phyloP scores from a whole-genome alignment of 768 basidiomycete species.

The Lentinula detonsa region DNA sequence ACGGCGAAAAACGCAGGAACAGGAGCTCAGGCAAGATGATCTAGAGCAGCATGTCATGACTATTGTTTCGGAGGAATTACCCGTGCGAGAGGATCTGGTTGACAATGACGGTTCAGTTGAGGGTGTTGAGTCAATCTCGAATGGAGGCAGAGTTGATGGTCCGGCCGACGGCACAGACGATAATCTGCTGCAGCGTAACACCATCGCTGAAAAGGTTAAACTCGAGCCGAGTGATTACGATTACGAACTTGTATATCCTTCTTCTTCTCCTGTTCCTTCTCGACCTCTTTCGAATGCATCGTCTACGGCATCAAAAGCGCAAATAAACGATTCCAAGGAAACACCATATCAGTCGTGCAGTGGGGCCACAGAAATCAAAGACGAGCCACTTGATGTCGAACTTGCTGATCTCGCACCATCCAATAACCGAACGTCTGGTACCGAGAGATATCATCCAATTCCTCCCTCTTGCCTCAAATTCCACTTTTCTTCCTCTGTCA shows the following conservation, averaged over 20 bases:
- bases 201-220: not conserved
- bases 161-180: not conserved
- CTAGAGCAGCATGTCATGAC: not conserved
- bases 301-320: not conserved
- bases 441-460: not conserved
- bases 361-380: not conserved
- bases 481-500: not conserved
- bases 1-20: not conserved
- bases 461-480: not conserved
- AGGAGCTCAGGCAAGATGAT: not conserved
- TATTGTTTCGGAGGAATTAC: not conserved
- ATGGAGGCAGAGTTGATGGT: not conserved
- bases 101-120: not conserved
- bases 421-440: not conserved
- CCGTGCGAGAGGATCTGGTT: not conserved
- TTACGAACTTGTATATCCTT: not conserved
- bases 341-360: not conserved
- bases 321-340: not conserved
- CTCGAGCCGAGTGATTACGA: not conserved
- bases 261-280: not conserved
- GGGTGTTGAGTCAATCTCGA: not conserved
- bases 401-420: not conserved
- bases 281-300: not conserved
- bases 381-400: not conserved
- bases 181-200: not conserved